Base-by-base conservation (phyloP, 345 rosid species). In the Ceriops decandra region DNA sequence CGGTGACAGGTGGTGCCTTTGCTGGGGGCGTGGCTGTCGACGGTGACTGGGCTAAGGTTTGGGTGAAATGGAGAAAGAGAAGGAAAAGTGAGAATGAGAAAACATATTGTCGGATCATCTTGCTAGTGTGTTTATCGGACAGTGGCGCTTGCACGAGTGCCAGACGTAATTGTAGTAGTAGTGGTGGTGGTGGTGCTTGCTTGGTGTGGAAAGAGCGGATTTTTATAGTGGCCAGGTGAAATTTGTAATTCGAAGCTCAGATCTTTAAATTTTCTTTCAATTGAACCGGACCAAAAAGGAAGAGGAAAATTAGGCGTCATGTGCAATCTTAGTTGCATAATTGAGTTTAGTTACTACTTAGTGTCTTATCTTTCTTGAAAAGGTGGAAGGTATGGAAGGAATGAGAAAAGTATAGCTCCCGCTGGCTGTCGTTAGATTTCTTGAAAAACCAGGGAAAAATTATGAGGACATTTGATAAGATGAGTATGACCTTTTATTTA, bases 1-100 rank as follows among this genome's bases (percentile, higher is more conserved):
- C 26, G 2, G 57, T 28, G 5, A 10, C 46, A 60, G 64, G 64
- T n/a, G 64, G 28, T 19, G 46, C 28, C 64, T 60, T 11, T 11
- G 42, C 7, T 66, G 68, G 68, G 19, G 49, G 1, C 5, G 49
- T 15, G 49, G 68, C 28, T 16, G 60, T 22, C 7, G 60, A 46
- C 5, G 60, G 68, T 7, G 68, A 19, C 28, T 51, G 68, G 21
- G 72, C 72, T 38, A 27, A 28, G 22, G 31, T 59, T 47, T 26
- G 20, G 57, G 30, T 27, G 21, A 24, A 59, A 22, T 36, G 60
- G 6, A 64, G 30, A 54, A 64, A 31, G 36, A 67, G 52, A 27
- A 71, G 52, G 8, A 65, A 16, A 10, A 64, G 53, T 4, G 19
- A 64, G 19, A 52, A 62, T 7, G 35, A 31, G 58, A 65, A 65